These are phyloP conservation scores for Cardiospermum halicacabum DNA, from an alignment of 345 rosid species.

Conservation along the genomic window DNA sequence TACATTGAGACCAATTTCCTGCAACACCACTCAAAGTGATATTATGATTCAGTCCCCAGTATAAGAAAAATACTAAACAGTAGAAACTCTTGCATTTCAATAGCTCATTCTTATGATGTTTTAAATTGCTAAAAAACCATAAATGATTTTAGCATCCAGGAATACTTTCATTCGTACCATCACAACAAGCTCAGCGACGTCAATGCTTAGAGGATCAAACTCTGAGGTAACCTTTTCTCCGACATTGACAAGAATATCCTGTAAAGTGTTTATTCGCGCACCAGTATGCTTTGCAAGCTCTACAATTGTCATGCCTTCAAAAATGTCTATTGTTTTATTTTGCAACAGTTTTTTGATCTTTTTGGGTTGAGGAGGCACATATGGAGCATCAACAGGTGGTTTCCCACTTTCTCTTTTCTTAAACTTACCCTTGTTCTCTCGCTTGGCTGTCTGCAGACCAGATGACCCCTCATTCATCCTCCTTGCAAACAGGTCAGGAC, in stretches of 20 bases:
- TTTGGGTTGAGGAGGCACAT: constrained; percentile 61
- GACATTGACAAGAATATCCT: constrained; percentile 65
- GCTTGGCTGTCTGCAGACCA: constrained; percentile 51
- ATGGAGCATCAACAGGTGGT: constrained; percentile 80
- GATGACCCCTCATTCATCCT: constrained; percentile 35
- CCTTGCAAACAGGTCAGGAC: constrained; percentile 41
- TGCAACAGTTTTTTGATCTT: constrained; percentile 36
- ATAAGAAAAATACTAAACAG: neutral
- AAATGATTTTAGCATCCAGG: neutral
- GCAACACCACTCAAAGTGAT: constrained; percentile 19
- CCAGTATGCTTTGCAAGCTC: constrained; percentile 80
- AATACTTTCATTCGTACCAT: constrained; percentile 48
- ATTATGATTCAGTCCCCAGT: neutral
- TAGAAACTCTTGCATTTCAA: neutral
- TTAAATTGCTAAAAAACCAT: neutral
- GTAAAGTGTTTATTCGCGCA: constrained; percentile 43
- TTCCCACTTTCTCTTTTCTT: constrained; percentile 38
- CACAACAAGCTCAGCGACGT: constrained; percentile 75
- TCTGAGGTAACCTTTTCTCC: constrained; percentile 78
- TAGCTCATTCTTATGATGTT: neutral
- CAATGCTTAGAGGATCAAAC: constrained; percentile 71
- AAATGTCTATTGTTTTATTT: constrained; percentile 68
- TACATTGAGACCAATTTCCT: constrained; percentile 77
- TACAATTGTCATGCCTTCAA: constrained; percentile 75
- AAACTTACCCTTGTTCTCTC: constrained; percentile 54